Percentiles rank a stretch among this genome's conserved stretches.
Conservation (phyloP, 345 rosid species). For the Eucalyptus coolabah region DNA sequence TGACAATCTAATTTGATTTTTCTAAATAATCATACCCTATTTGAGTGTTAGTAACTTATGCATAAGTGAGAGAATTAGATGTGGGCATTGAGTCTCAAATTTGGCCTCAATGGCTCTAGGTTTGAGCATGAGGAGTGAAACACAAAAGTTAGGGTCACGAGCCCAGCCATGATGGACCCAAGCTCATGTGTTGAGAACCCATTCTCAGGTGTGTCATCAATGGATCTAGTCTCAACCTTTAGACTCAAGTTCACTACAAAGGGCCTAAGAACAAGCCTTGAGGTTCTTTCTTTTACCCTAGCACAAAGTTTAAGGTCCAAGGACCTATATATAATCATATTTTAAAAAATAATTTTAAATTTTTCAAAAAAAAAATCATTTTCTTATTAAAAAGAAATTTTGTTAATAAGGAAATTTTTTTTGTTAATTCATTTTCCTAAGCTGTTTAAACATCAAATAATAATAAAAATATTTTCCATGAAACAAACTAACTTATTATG, state of each 20-base stretch:
- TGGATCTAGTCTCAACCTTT: too few relatives aligned
- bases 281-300: not conserved
- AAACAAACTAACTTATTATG: not conserved
- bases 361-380: too few relatives aligned
- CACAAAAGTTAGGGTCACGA: not conserved
- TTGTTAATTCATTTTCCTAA: too few relatives aligned
- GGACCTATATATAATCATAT: not conserved
- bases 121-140: not conserved
- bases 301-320: too few relatives aligned
- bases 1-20: not conserved
- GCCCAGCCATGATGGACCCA: not conserved
- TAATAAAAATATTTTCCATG: accelerated
- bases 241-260: not conserved
- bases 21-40: too few relatives aligned
- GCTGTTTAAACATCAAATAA: not conserved
- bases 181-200: not conserved
- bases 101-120: not conserved
- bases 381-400: not conserved
- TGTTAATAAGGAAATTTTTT: not conserved
- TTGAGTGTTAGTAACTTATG: too few relatives aligned
- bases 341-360: too few relatives aligned
- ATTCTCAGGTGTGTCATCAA: accelerated
- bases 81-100: too few relatives aligned
- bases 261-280: not conserved
- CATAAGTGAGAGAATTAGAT: not conserved